These are phyloP conservation scores for Starmera caribaea DNA, from an alignment of 805 yeast species.

Conservation along the genomic window DNA sequence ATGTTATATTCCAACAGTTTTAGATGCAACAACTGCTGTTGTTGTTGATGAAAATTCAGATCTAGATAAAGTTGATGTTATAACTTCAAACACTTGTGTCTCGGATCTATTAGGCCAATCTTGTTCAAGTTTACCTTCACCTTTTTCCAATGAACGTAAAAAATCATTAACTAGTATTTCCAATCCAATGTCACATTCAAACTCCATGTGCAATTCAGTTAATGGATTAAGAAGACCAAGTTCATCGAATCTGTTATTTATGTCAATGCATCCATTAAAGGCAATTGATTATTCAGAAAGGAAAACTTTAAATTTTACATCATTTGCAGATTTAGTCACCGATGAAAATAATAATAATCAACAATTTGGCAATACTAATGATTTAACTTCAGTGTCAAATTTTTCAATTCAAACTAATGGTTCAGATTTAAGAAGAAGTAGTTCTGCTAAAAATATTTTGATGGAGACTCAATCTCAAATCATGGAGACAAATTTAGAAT, in stretches of 20 bases:
- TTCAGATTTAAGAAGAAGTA: no score
- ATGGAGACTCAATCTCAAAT: no score
- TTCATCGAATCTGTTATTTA: not conserved
- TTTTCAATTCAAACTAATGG: not conserved
- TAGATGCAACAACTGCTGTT: conserved; percentile 5
- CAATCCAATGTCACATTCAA: not conserved
- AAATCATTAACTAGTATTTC: not conserved
- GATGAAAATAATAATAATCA: conserved; percentile 11
- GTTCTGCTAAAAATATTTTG: no score
- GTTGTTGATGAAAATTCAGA: not conserved
- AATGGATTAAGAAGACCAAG: conserved; percentile 5
- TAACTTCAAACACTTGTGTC: not conserved
- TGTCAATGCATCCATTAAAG: not conserved
- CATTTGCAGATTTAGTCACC: conserved; percentile 16
- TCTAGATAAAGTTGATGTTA: conserved; percentile 3
- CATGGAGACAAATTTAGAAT: no score
- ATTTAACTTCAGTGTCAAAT: not conserved
- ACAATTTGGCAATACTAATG: conserved; percentile 5
- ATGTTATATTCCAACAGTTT: conserved; percentile 2
- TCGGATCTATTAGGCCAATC: not conserved
- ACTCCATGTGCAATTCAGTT: not conserved
- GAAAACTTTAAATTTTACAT: conserved; percentile 15
- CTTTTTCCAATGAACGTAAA: not conserved
- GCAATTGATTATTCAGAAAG: conserved; percentile 15
- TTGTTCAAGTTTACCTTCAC: not conserved